Conservation (phyloP, 352 stramenopile species). For the Pythium rishiriense region DNA sequence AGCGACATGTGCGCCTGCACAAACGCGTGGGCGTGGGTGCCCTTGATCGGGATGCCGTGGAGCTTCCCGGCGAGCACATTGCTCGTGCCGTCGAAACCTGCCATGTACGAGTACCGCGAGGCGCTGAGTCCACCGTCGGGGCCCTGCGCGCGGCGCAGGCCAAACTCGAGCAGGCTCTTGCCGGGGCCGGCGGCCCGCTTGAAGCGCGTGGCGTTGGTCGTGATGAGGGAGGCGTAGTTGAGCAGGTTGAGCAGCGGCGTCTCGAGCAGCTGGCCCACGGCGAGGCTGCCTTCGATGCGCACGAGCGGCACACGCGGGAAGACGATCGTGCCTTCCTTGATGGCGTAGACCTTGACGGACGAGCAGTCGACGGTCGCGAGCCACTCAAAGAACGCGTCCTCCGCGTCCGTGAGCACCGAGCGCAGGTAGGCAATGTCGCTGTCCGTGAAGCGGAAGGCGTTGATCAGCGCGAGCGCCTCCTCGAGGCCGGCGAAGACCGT, state of each 20-base stretch:
- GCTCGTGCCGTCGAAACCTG: conserved; percentile 97
- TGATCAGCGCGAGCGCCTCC: conserved; percentile 91
- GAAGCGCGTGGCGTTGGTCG: conserved; percentile 98
- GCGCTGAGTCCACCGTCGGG: conserved; percentile 97
- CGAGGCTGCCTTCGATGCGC: conserved; percentile 93
- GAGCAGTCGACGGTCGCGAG: conserved; percentile 93
- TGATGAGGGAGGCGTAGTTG: conserved; percentile 97
- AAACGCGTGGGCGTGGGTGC: conserved; percentile 98
- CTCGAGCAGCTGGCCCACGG: conserved; percentile 96
- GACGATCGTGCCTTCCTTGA: conserved; percentile 95
- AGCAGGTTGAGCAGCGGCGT: conserved; percentile 98
- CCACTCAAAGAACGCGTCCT: conserved; percentile 96
- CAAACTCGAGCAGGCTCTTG: conserved; percentile 93
- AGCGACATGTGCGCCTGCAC: conserved; percentile 95
- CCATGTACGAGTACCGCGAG: conserved; percentile 97
- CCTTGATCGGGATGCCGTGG: conserved; percentile 94
- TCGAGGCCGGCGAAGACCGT: conserved; percentile 94
- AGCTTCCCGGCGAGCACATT: conserved; percentile 98
- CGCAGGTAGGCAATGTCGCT: conserved; percentile 95
- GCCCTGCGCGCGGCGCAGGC: conserved; percentile 92
- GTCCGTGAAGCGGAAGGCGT: conserved; percentile 93
- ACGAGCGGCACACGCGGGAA: conserved; percentile 96
- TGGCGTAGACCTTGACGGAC: conserved; percentile 91
- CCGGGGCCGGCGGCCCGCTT: conserved; percentile 89
- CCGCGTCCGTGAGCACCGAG: conserved; percentile 82